Evolutionary conservation across 2,329 filamentous ascomycete species (phyloP), one percentile per base, ranked within the genome.

Genomic region (Fusarium piperis): DNA sequence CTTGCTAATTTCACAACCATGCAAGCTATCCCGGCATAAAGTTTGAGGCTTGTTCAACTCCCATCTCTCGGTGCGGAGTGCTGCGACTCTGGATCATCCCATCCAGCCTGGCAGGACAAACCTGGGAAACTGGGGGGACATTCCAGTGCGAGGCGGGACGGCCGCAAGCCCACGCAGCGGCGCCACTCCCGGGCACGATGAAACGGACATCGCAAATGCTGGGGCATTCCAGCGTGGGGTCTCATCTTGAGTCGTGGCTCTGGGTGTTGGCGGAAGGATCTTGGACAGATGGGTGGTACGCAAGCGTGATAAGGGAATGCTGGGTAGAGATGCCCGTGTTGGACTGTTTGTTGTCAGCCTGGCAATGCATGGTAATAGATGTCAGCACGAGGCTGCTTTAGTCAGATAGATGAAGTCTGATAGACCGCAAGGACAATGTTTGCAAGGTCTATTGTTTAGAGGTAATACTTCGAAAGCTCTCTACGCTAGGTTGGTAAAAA

Each of bases 131-230:
- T 18, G 39, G 13, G 3, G 23, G 23, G 5, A 3, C 65, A 72
- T 71, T 72, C 69, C 65, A 72, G 52, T 36, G 16, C 32, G 33
- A 6, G 51, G 51, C 51, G 8, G 18, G 20, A 20, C n/a, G 48
- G n/a, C 26, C 48, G 6, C 48, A 36, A 20, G 30, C 32, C 64
- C 55, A 69, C 58, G 51, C 68, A 66, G 59, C 68, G 68, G 32
- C 64, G 69, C 69, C 69, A 69, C 65, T 69, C 60, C 68, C 68
- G 69, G 44, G 36, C 58, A 66, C 68, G 61, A 59, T 69, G 68
- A 71, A 71, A 72, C 68, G 61, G 33, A 26, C 64, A 53, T 57
- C 44, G 33, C 30, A 36, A 57, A 46, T 58, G 59, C 39, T 51
- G n/a, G 48, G 33, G 32, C 68, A 72, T 71, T 72, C 64, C 65